Evolutionary conservation across 768 basidiomycete genomes (phyloP), one percentile per base, ranked within the genome.

Genomic region (Boletus vinaceobasis): DNA sequence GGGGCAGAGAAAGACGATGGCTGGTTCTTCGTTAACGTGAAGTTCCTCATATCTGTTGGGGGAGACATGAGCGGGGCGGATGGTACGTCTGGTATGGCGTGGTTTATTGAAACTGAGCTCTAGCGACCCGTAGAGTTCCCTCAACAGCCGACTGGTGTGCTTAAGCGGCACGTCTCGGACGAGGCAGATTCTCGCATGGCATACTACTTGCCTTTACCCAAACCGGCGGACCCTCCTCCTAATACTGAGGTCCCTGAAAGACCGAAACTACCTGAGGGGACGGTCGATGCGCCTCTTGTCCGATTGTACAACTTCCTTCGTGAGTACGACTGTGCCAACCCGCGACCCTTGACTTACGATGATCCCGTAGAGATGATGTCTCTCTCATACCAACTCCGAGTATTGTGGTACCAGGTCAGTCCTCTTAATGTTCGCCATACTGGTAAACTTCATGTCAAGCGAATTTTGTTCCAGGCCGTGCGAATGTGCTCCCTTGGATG

Each of bases 311-410:
- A 95, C 62, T 90, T 96, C 60, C 76, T 98, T 35, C 93, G 94
- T 96, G 69, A 65, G 92, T 70, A 63, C 5, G 45, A 15, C 48
- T 36, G 42, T 17, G 27, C 13, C 1, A 27, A 23, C 23, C 21
- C 14, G 33, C 7, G 14, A 46, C 6, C 6, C 15, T 26, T 39
- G 19, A 21, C 49, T 60, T 23, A 61, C 10, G 17, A 10, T 48
- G 43, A 8, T n/a, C n/a, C n/a, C 5, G 8, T 58, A 95, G 93
- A 94, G 67, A 88, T 91, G 77, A 90, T 94, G 83, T 90, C 92
- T 1, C 71, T 97, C 55, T 87, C 90, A 2, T 97, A 97, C 71
- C 94, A 96, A 64, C 78, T 98, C 15, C 95, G 94, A 70, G 88
- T 93, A 58, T 70, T 98, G 45, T 86, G 85, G 79, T 88, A 85